These are phyloP conservation scores for Tetracentron sinense DNA, from an alignment of 164 flowering plant species.

Conservation along the genomic window DNA sequence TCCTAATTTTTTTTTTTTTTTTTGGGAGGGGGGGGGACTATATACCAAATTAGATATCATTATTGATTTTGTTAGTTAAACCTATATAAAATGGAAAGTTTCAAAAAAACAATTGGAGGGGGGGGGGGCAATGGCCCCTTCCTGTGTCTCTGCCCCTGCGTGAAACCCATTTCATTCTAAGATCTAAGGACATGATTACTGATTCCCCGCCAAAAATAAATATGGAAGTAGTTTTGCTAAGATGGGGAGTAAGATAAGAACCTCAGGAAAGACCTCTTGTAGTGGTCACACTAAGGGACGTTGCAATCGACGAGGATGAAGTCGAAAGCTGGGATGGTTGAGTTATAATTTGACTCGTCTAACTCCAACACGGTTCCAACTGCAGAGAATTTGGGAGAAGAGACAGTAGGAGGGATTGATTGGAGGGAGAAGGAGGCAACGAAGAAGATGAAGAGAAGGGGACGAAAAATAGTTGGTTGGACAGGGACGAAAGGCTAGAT, in stretches of 20 bases:
- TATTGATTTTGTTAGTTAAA: no score
- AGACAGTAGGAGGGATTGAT: conserved; percentile 5
- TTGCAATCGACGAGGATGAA: conserved; percentile 82
- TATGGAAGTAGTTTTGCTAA: neutral
- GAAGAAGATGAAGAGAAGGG: neutral
- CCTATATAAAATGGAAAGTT: no score
- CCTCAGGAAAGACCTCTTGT: conserved; percentile 93
- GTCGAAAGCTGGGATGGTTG: conserved; percentile 76
- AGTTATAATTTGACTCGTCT: conserved; percentile 74
- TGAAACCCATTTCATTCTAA: neutral
- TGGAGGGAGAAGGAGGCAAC: conserved; percentile 5
- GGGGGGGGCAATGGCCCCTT: no score
- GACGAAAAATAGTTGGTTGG: no score
- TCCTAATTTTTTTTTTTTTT: no score
- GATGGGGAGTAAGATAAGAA: conserved; percentile 13
- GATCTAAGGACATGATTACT: no score
- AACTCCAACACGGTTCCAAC: conserved; percentile 82
- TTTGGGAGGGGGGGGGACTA: no score
- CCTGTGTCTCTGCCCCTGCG: no score
- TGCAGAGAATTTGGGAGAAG: conserved; percentile 20
- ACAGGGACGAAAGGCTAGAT: no score
- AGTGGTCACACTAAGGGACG: conserved; percentile 99
- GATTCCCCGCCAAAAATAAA: no score
- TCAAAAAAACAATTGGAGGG: no score
- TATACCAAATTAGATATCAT: no score